These are phyloP conservation scores for Trichoderma reesei DNA, from an alignment of 495 filamentous ascomycete genomes.

Conservation along the genomic window DNA sequence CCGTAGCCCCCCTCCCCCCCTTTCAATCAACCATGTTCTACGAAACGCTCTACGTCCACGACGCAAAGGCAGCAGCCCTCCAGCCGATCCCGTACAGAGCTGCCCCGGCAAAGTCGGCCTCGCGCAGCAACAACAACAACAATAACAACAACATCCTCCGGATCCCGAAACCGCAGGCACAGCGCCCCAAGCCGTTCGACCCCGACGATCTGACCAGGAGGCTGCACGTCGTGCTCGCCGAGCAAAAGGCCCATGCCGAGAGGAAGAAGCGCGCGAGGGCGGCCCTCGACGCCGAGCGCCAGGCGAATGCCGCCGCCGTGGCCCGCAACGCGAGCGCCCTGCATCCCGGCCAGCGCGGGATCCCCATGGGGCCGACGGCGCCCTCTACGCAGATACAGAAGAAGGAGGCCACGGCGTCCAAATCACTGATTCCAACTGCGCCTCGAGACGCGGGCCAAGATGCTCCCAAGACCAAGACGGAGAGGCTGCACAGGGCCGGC, in stretches of 20 bases:
- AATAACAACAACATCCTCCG: too few relatives aligned
- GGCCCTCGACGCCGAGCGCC: slow-evolving; percentile 10
- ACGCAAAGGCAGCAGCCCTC: neutral
- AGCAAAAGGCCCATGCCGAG: slow-evolving; percentile 27
- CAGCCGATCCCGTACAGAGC: slow-evolving; percentile 7
- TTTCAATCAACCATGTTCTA: slow-evolving; percentile 4
- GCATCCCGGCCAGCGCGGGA: neutral
- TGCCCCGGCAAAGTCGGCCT: neutral
- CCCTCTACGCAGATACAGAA: neutral
- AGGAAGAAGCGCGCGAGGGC: slow-evolving; percentile 14
- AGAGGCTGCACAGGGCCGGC: slow-evolving; percentile 13
- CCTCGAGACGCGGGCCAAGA: slow-evolving; percentile 12
- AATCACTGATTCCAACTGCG: slow-evolving; percentile 13
- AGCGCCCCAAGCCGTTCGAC: slow-evolving; percentile 36
- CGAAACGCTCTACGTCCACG: neutral
- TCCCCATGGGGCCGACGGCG: neutral
- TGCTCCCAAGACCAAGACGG: slow-evolving; percentile 17
- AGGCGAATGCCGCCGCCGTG: slow-evolving; percentile 17
- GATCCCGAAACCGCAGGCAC: slow-evolving; percentile 4
- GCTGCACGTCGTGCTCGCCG: slow-evolving; percentile 34
- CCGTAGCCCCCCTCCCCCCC: too few relatives aligned
- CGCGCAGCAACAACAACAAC: too few relatives aligned
- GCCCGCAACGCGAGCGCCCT: slow-evolving; percentile 14
- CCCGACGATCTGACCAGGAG: slow-evolving; percentile 39
- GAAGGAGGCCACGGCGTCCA: neutral